Conservation (phyloP, 1,284 basidiomycete species). For the Boletus mariae region DNA sequence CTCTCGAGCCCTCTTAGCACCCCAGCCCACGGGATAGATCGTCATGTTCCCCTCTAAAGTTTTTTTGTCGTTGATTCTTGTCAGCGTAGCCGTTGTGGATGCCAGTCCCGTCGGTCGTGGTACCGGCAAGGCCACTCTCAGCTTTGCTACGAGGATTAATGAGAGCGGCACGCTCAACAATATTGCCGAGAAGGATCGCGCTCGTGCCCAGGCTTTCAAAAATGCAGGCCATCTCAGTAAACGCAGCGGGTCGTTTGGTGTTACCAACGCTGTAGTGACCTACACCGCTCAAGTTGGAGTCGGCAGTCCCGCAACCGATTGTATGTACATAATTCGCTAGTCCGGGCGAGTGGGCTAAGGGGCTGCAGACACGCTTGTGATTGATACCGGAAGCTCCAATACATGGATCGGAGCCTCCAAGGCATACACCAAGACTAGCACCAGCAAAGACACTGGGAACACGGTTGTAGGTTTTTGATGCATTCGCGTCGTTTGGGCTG, state of each 20-base stretch:
- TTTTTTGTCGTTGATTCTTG: conserved; percentile 13
- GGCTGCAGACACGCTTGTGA: background rate
- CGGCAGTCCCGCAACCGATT: conserved; percentile 44
- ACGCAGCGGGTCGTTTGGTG: conserved; percentile 4
- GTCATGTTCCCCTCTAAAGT: conserved; percentile 17
- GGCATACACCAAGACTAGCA: background rate
- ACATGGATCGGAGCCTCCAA: conserved; percentile 2
- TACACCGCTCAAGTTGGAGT: conserved; percentile 40
- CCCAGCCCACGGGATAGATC: background rate
- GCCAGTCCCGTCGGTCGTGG: conserved; percentile 13
- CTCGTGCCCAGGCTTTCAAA: background rate
- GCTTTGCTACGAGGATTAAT: conserved; percentile 18
- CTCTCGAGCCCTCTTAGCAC: background rate
- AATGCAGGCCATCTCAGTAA: background rate
- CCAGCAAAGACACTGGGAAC: conserved; percentile 5
- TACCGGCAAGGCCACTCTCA: conserved; percentile 14
- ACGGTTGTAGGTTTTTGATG: background rate
- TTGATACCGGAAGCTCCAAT: conserved; percentile 3
- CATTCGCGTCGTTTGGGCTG: background rate
- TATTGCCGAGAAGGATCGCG: background rate
- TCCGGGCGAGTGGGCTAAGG: background rate
- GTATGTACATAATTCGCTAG: conserved; percentile 6
- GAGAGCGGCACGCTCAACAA: background rate
- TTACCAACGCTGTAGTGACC: conserved; percentile 22
- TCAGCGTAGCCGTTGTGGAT: conserved; percentile 8